Evolutionary conservation across 2,329 filamentous ascomycete genomes (phyloP).

Genomic region (Diplodia corticola): DNA sequence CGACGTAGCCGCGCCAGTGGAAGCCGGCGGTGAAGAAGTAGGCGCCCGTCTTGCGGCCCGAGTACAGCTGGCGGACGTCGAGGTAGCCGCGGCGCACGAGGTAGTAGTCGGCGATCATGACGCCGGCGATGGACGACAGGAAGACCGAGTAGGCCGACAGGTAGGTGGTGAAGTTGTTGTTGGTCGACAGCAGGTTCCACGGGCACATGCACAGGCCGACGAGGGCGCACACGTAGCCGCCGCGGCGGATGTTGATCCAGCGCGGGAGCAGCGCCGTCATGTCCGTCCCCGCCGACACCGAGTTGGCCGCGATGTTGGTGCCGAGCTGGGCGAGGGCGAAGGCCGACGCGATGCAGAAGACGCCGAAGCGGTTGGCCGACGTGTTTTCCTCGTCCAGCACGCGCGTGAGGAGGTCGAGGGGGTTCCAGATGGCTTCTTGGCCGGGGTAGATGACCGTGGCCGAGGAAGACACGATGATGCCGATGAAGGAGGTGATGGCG

Average conservation of each 20-base stretch:
- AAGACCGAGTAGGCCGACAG: slow-evolving; percentile 92
- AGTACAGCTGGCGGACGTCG: slow-evolving; percentile 76
- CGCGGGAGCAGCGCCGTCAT: slow-evolving; percentile 78
- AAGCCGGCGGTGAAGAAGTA: slow-evolving; percentile 76
- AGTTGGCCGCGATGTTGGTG: slow-evolving; percentile 86
- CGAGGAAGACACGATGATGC: slow-evolving; percentile 53
- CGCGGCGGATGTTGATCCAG: slow-evolving; percentile 81
- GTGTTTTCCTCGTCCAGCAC: slow-evolving; percentile 45
- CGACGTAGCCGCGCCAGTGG: slow-evolving; percentile 79
- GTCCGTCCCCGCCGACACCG: slow-evolving; percentile 78
- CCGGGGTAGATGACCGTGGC: slow-evolving; percentile 45
- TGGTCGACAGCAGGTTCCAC: slow-evolving; percentile 71
- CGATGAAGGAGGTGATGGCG: slow-evolving; percentile 75
- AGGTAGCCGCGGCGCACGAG: slow-evolving; percentile 79
- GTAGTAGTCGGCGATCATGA: slow-evolving; percentile 88
- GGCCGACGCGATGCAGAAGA: slow-evolving; percentile 55
- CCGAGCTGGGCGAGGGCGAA: slow-evolving; percentile 73
- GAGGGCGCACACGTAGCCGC: slow-evolving; percentile 79
- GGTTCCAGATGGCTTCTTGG: slow-evolving; percentile 46
- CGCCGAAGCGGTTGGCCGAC: slow-evolving; percentile 46
- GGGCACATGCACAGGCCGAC: slow-evolving; percentile 85
- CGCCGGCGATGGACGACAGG: slow-evolving; percentile 89
- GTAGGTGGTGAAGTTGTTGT: slow-evolving; percentile 88
- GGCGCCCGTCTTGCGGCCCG: slow-evolving; percentile 62
- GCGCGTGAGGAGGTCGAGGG: slow-evolving; percentile 42